Evolutionary conservation across 2,329 filamentous ascomycete genomes (phyloP), one percentile per base, ranked within the genome.

Genomic region (Acrodontium crateriforme): DNA sequence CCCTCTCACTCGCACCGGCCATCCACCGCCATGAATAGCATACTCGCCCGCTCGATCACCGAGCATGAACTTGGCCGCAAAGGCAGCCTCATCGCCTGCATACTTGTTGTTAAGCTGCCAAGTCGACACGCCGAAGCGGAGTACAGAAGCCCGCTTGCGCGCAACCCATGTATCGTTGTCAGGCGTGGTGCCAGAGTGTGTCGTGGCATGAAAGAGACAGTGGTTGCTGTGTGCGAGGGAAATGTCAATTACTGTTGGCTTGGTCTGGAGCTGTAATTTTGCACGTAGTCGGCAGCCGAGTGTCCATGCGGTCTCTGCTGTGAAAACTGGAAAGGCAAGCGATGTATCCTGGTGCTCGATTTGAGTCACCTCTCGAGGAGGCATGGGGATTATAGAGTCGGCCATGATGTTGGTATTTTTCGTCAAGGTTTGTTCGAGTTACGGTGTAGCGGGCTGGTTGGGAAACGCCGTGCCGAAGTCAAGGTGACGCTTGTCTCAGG

Each of bases 21-120:
- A 71, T 0, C 65, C 81, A 13, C 81, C 81, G 0, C 81, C 81
- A 52, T 85, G 78, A 36, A 84, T 78, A 1, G 79, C 79, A 58
- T 79, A 87, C 17, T 69, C 60, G 29, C 64, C 62, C 27, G 64
- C 65, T 21, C 58, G 55, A 30, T 53, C 53, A 5, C 67, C 64
- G 45, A 85, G 57, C 20, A 22, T 10, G 46, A 69, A 79, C 49
- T 78, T 77, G 17, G 63, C 61, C 21, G 65, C 63, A 52, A 87
- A 84, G 3, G 56, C 59, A 14, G 48, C 58, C 55, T 83, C 75
- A 37, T 83, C 66, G 8, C 70, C 69, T 1, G 45, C 49, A 38
- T 73, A 73, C 58, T 80, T 80, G 51, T 71, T 69, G 36, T 69
- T 63, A 69, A 83, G 69, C 33, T 71, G 67, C 76, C 77, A 85